Evolutionary conservation across 2,329 filamentous ascomycete genomes (phyloP).

Genomic region (Aurifilum marmelostoma): DNA sequence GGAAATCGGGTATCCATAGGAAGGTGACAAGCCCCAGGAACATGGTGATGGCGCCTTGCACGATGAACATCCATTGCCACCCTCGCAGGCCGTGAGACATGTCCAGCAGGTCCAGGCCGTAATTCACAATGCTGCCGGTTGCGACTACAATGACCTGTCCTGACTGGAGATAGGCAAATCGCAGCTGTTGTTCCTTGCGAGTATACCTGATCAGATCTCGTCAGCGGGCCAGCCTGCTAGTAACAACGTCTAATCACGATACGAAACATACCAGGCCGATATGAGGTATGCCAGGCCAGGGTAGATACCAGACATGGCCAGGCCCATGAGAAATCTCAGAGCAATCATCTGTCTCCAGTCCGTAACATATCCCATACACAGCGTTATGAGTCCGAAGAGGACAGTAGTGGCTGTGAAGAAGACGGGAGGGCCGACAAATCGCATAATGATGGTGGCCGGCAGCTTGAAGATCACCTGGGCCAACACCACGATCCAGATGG

Average conservation of each 20-base stretch:
- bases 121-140: slow-evolving; percentile 70
- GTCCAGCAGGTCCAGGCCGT: slow-evolving; percentile 66
- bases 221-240: background rate
- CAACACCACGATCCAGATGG: slow-evolving; percentile 75
- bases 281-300: slow-evolving; percentile 56
- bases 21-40: slow-evolving; percentile 64
- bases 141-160: slow-evolving; percentile 68
- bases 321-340: slow-evolving; percentile 66
- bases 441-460: slow-evolving; percentile 68
- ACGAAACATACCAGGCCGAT: slow-evolving; percentile 51
- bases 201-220: slow-evolving; percentile 48
- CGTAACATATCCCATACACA: slow-evolving; percentile 69
- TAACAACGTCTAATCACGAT: background rate
- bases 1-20: slow-evolving; percentile 74
- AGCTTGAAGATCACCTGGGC: slow-evolving; percentile 70
- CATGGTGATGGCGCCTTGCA: slow-evolving; percentile 65
- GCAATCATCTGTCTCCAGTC: slow-evolving; percentile 73
- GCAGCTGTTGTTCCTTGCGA: slow-evolving; percentile 65
- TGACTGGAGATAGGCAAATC: slow-evolving; percentile 67
- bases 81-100: slow-evolving; percentile 59
- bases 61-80: slow-evolving; percentile 72
- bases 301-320: slow-evolving; percentile 61
- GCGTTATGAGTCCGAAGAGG: slow-evolving; percentile 65
- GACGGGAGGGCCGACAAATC: slow-evolving; percentile 64
- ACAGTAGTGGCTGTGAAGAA: slow-evolving; percentile 65